Base-by-base conservation (phyloP, 441 rosid genomes). In the Melastoma candidum region DNA sequence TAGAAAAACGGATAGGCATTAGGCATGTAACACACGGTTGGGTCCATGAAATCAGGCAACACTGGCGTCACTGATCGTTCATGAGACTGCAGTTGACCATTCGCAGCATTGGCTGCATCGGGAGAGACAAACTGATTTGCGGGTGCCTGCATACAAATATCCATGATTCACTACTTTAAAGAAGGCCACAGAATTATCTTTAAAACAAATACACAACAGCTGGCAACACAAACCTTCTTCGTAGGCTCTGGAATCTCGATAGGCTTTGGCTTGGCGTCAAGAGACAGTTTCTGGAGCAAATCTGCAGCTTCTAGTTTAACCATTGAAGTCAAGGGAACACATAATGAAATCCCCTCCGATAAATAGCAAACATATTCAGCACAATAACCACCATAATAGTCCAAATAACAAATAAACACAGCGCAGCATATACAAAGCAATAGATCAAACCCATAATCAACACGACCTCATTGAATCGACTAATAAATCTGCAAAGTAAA, bases 41-140 rank as follows among this genome's bases (percentile, higher is more conserved):
- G 54, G 44, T 62, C 66, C 17, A 47, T 32, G 49, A 45, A 60
- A 8, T 51, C 59, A 8, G 36, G 58, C 27, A 61, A 3, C 41
- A 9, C 3, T 0, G 66, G 60, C 43, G 66, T 62, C 54, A 62
- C 12, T 7, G 66, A 48, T 22, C 55, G 66, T 1, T 62, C 66
- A 46, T 9, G 12, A 6, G 64, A 49, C 22, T 26, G 51, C 29
- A 51, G 5, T 7, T 52, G 64, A 10, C 60, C 66, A 49, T 62
- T 54, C 11, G 48, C 48, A 12, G 54, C 48, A 46, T 13, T 43
- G 22, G 32, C 59, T 1, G 66, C 3, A 14, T 62, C 59, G 47
- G 36, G 53, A 32, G 41, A 32, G 5, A 32, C 41, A 32, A 32
- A 32, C 6, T 32, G 41, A 32, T 32, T 32, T 32, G 41, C 41